Base-by-base conservation (phyloP, 139 green algal species). In the Picochlorum sp. region DNA sequence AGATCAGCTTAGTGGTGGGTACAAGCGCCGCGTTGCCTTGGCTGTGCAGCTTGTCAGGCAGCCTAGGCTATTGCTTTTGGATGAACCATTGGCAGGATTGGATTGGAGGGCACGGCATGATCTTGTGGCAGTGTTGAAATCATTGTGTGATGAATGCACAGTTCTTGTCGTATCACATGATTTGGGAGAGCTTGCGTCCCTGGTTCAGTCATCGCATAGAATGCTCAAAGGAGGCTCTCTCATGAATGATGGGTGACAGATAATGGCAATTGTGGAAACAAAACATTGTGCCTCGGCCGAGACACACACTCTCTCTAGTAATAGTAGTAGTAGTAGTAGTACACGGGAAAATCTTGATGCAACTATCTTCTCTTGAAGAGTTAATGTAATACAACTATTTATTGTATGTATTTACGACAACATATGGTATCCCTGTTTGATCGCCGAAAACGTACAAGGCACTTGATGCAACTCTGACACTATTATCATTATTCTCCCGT, bases 81-180 rank as follows among this genome's bases (percentile, higher is more conserved):
- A 97, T 69, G 91, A 97, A 67, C 91, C 90, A 6, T 73, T 96
- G 24, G 88, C 88, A 28, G 89, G 89, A 4, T 65, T 96, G 63
- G 89, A 95, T 71, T 93, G 88, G 88, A 49, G 60, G 41, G 70
- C 79, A 2, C 71, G 87, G 9, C 38, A 41, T 2, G 80, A 84
- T 16, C 58, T 88, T 6, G 63, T 67, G 45, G 28, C 14, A 1
- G 24, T 71, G 5, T 65, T 87, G 11, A 47, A 24, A 47, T 26
- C 3, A 18, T 65, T 92, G 0, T 94, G 95, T 69, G 11, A 74
- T 24, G 70, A 90, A 55, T 90, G 85, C 74, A 92, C 86, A 1
- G 63, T 97, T 62, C 74, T 97, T 63, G 83, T 95, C 18, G 90
- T 96, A 14, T 83, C 65, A 9, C 90, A 97, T 62, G 90, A 97